Percentiles rank a stretch among this genome's conserved stretches.
Conservation (phyloP, 139 green algal genomes). For the Micractinium conductrix region DNA sequence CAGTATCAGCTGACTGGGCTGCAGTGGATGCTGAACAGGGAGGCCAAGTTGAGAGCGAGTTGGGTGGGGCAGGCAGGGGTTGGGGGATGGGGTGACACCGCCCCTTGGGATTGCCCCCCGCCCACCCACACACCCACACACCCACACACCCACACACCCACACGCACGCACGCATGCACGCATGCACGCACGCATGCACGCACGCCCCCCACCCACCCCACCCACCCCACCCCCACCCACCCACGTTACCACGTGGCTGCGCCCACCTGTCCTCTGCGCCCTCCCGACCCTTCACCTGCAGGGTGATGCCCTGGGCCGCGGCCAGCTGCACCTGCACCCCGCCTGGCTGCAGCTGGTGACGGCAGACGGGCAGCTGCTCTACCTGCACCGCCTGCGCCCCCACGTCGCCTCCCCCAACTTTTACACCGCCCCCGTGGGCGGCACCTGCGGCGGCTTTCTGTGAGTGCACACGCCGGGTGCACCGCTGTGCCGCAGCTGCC, state of each 20-base stretch:
- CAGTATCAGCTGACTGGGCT: slow-evolving; percentile 67
- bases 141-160: too few species aligned
- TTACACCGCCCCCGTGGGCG: slow-evolving; percentile 28
- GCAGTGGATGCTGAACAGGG: slow-evolving; percentile 68
- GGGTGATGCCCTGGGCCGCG: slow-evolving; percentile 56
- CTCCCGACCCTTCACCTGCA: not conserved
- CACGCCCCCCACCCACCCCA: too few species aligned
- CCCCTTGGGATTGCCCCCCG: too few species aligned
- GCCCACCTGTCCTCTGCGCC: not conserved
- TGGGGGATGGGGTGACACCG: too few species aligned
- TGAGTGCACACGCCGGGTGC: slow-evolving; percentile 37
- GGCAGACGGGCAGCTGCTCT: slow-evolving; percentile 40
- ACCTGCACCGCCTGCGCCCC: slow-evolving; percentile 34
- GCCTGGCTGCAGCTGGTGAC: slow-evolving; percentile 65
- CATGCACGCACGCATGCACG: too few species aligned
- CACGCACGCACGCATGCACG: too few species aligned
- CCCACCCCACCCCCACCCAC: too few species aligned
- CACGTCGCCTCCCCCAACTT: slow-evolving; percentile 31
- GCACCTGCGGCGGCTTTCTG: slow-evolving; percentile 69
- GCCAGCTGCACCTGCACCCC: slow-evolving; percentile 60
- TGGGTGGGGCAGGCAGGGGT: not conserved
- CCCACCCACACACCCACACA: too few species aligned
- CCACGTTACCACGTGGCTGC: too few species aligned
- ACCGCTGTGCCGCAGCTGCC: slow-evolving; percentile 39
- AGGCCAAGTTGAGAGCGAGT: slow-evolving; percentile 28